Conservation (phyloP, 2,329 filamentous ascomycete species). For the Thermomyces lanuginosus region DNA sequence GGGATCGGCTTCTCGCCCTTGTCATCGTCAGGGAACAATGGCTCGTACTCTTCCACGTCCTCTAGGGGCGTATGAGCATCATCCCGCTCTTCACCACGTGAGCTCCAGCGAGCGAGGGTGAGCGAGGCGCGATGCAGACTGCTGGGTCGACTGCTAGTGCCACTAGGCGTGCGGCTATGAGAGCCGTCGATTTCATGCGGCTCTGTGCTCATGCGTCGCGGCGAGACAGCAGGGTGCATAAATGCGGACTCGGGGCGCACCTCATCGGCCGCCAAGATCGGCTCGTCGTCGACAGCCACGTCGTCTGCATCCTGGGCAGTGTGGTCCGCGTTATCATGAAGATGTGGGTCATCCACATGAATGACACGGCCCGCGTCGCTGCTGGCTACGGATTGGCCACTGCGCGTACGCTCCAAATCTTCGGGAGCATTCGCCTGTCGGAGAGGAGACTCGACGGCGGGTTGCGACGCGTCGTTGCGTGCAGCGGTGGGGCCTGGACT, state of each 20-base stretch:
- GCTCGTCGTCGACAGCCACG: constrained; percentile 47
- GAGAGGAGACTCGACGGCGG: constrained; percentile 35
- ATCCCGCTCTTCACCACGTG: constrained; percentile 35
- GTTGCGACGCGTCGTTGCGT: constrained; percentile 27
- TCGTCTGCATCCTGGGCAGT: constrained; percentile 35
- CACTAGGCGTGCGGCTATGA: constrained; percentile 37
- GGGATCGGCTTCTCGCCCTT: constrained; percentile 38
- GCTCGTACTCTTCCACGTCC: constrained; percentile 87
- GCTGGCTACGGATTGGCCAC: constrained; percentile 7
- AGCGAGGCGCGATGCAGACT: constrained; percentile 45
- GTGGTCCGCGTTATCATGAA: constrained; percentile 29
- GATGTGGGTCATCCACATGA: constrained; percentile 55
- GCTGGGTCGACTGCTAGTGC: constrained; percentile 44
- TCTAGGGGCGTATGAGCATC: constrained; percentile 53
- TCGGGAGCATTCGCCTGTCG: constrained; percentile 35
- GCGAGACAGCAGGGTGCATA: constrained; percentile 68
- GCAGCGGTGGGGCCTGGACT: constrained; percentile 38
- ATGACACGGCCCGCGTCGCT: constrained; percentile 35
- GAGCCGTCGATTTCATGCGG: constrained; percentile 20
- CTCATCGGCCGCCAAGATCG: constrained; percentile 82
- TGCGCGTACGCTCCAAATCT: constrained; percentile 25
- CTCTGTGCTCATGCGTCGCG: constrained; percentile 44
- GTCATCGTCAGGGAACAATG: constrained; percentile 71
- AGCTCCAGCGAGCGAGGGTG: constrained; percentile 38
- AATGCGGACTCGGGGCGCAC: constrained; percentile 52